Evolutionary conservation across 2,329 filamentous ascomycete genomes (phyloP).

Genomic region (Lachnellula subtilissima): DNA sequence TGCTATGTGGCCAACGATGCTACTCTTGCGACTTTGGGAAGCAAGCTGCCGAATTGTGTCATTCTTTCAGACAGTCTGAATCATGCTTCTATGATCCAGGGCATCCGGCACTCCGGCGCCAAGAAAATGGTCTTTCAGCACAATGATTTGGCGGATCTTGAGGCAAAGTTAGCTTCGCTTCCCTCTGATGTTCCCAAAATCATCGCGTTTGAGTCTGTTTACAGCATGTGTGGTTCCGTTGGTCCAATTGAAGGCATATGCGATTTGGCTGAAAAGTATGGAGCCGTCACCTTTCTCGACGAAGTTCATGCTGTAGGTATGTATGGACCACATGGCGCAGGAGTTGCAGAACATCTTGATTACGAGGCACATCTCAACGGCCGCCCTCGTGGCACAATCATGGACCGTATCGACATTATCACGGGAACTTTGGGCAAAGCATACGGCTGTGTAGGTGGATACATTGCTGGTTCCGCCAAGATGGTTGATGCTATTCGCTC

Average conservation of each 20-base stretch:
- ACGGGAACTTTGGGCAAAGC: slow-evolving; percentile 96
- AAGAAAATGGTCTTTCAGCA: slow-evolving; percentile 99
- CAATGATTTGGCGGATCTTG: slow-evolving; percentile 90
- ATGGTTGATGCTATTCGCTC: slow-evolving; percentile 92
- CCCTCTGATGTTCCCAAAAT: slow-evolving; percentile 88
- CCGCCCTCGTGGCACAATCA: slow-evolving; percentile 72
- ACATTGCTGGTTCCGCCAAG: slow-evolving; percentile 84
- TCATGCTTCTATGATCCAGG: slow-evolving; percentile 99
- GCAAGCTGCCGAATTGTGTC: slow-evolving; percentile 92
- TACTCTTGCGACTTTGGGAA: slow-evolving; percentile 91
- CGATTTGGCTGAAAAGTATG: slow-evolving; percentile 94
- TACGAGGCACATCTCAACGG: slow-evolving; percentile 80
- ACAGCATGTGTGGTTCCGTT: slow-evolving; percentile 98
- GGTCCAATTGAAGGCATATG: slow-evolving; percentile 95
- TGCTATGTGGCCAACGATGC: slow-evolving; percentile 99
- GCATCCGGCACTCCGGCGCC: slow-evolving; percentile 93
- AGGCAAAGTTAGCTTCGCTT: slow-evolving; percentile 84
- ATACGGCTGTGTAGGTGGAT: slow-evolving; percentile 95
- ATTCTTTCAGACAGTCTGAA: slow-evolving; percentile 97
- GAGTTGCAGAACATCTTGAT: slow-evolving; percentile 95
- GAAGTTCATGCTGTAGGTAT: slow-evolving; percentile 99
- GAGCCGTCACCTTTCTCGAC: slow-evolving; percentile 93
- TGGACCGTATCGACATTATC: slow-evolving; percentile 97
- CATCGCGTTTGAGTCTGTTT: slow-evolving; percentile 97
- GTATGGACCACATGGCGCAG: slow-evolving; percentile 94